Evolutionary conservation across 2,329 filamentous ascomycete genomes (phyloP).

Genomic region (Xylariaceae sp.): DNA sequence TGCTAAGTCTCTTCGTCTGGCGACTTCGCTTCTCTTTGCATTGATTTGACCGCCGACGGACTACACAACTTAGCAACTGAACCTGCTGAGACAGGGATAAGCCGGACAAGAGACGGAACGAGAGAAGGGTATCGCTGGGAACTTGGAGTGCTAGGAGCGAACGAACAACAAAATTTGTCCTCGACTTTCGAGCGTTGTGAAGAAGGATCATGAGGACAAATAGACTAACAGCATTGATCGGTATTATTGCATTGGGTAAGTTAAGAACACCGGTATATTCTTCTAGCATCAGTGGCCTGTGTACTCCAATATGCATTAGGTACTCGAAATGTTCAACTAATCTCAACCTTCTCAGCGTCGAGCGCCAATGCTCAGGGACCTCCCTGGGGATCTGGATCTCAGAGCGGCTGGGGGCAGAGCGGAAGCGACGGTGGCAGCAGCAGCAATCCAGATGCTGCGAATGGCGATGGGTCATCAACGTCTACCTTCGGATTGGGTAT

Average conservation of each 20-base stretch:
- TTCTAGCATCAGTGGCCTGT: background rate
- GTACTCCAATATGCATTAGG: too few species aligned
- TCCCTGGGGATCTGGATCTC: background rate
- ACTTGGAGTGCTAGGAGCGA: too few species aligned
- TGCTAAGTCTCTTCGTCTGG: background rate
- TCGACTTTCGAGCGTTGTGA: background rate
- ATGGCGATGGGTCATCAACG: background rate
- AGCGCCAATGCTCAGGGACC: conserved; percentile 3
- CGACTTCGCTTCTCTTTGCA: background rate
- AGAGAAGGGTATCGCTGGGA: too few species aligned
- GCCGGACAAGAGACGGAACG: too few species aligned
- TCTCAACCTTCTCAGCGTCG: background rate
- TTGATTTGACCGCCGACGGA: background rate
- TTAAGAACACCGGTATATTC: background rate
- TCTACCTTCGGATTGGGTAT: conserved; percentile 1
- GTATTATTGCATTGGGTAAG: conserved; percentile 11
- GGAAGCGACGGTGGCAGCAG: background rate
- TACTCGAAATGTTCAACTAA: too few species aligned
- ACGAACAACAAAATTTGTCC: too few species aligned
- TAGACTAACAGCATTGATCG: conserved; percentile 5
- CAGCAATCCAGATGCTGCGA: background rate
- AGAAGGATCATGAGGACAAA: conserved; percentile 4
- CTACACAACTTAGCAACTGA: too few species aligned
- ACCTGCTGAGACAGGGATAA: too few species aligned
- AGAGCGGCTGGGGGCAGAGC: background rate